Evolutionary conservation across 1,139 yeast genomes (phyloP).

Genomic region (Kodamaea plutei): DNA sequence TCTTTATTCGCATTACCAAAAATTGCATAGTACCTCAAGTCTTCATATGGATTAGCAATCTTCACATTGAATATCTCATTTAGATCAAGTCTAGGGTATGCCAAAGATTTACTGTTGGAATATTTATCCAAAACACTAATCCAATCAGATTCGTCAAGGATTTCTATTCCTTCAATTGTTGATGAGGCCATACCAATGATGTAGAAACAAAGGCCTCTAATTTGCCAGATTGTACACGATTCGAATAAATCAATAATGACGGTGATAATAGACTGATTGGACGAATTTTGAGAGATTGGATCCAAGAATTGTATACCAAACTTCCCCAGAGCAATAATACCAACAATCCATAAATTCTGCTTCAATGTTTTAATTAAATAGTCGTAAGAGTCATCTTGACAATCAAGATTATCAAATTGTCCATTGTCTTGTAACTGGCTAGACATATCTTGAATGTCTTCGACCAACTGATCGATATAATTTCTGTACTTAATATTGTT

Average conservation of each 20-base stretch:
- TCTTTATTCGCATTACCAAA: slow-evolving; percentile 12
- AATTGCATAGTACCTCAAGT: slow-evolving; percentile 26
- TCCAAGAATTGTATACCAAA: slow-evolving; percentile 68
- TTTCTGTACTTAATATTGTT: slow-evolving; percentile 21
- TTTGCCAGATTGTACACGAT: slow-evolving; percentile 53
- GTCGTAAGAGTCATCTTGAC: slow-evolving; percentile 9
- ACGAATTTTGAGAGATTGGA: slow-evolving; percentile 48
- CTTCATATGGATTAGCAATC: slow-evolving; percentile 30
- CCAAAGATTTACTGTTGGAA: slow-evolving; percentile 51
- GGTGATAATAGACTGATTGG: slow-evolving; percentile 43
- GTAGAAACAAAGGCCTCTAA: slow-evolving; percentile 74
- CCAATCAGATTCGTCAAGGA: slow-evolving; percentile 85
- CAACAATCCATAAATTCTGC: slow-evolving; percentile 84
- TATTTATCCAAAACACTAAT: slow-evolving; percentile 51
- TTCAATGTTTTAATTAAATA: slow-evolving; percentile 41
- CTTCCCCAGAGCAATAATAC: slow-evolving; percentile 69
- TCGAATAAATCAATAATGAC: slow-evolving; percentile 42
- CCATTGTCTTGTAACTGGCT: slow-evolving; percentile 11
- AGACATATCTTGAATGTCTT: slow-evolving; percentile 19
- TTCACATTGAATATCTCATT: slow-evolving; percentile 22
- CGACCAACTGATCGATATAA: slow-evolving; percentile 25
- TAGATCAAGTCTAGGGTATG: slow-evolving; percentile 41
- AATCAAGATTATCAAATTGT: no score
- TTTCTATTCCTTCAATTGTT: slow-evolving; percentile 77
- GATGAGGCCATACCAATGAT: slow-evolving; percentile 71